Conservation (phyloP, 2,329 filamentous ascomycete genomes). For the Ophiostoma himal-ulmi region DNA sequence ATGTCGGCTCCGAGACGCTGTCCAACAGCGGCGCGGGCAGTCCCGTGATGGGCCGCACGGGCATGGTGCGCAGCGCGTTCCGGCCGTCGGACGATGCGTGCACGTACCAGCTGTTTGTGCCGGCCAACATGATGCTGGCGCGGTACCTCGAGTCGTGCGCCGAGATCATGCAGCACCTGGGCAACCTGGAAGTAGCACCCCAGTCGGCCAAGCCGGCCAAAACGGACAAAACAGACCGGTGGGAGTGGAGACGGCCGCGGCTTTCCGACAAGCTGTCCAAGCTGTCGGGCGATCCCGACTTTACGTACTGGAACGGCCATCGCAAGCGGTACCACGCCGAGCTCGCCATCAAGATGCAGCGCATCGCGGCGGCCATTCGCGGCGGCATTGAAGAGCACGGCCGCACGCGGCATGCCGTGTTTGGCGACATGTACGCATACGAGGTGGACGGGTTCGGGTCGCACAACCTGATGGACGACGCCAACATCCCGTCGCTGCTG, state of each 20-base stretch:
- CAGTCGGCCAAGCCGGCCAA: neutral
- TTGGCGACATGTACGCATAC: slow-evolving; percentile 49
- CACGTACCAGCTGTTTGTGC: slow-evolving; percentile 71
- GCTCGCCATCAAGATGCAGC: slow-evolving; percentile 20
- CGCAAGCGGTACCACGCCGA: slow-evolving; percentile 17
- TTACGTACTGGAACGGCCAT: slow-evolving; percentile 16
- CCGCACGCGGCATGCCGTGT: slow-evolving; percentile 20
- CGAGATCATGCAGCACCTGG: slow-evolving; percentile 31
- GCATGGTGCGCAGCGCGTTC: slow-evolving; percentile 70
- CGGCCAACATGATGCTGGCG: slow-evolving; percentile 67
- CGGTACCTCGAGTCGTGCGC: slow-evolving; percentile 44
- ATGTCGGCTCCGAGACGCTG: slow-evolving; percentile 65
- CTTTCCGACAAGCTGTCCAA: neutral
- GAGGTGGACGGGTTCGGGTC: slow-evolving; percentile 67
- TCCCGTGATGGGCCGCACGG: slow-evolving; percentile 62
- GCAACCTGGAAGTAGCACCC: slow-evolving; percentile 15
- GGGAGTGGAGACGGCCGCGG: neutral
- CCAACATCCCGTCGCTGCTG: slow-evolving; percentile 59
- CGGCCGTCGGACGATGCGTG: slow-evolving; percentile 73
- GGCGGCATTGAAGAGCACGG: slow-evolving; percentile 25
- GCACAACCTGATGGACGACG: slow-evolving; percentile 58
- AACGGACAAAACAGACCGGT: slow-evolving; percentile 30
- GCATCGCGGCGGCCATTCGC: slow-evolving; percentile 21
- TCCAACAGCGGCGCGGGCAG: slow-evolving; percentile 63
- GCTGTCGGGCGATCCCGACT: slow-evolving; percentile 9